Conservation (phyloP, 495 filamentous ascomycete genomes). For the Annulohypoxylon bovei region DNA sequence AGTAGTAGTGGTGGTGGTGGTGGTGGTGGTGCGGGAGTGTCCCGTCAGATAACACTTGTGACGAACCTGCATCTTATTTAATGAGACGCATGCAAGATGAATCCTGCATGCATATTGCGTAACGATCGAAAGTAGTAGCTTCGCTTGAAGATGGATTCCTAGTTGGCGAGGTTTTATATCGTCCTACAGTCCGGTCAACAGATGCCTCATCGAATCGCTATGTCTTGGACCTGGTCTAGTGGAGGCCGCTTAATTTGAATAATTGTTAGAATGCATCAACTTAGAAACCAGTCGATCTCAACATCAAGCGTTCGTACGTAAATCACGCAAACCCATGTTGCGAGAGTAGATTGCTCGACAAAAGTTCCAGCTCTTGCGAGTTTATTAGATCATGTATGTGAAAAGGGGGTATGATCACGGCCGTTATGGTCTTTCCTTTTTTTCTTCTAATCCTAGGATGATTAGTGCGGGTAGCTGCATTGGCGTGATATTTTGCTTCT, state of each 20-base stretch:
- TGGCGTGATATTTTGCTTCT: conserved; percentile 8
- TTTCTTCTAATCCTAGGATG: conserved; percentile 29
- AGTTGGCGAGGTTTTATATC: not conserved
- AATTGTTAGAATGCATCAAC: not conserved
- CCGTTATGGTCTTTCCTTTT: conserved; percentile 32
- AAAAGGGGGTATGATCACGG: conserved; percentile 8
- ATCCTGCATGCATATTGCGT: conserved; percentile 30
- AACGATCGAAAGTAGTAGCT: conserved; percentile 9
- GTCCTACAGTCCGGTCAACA: not conserved
- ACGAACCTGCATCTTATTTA: conserved; percentile 23
- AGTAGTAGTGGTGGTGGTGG: conserved; percentile 16
- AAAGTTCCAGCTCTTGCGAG: not conserved
- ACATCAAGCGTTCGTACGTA: not conserved
- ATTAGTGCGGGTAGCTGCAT: conserved; percentile 45
- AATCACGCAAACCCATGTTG: not conserved
- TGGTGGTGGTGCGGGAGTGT: conserved; percentile 30
- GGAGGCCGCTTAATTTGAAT: not conserved
- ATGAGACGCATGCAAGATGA: conserved; percentile 24
- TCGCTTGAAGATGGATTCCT: not conserved
- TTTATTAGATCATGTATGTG: conserved; percentile 6
- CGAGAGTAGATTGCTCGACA: not conserved
- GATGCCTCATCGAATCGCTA: conserved; percentile 2
- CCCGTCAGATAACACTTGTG: conserved; percentile 28
- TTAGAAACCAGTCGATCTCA: not conserved
- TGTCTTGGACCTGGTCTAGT: conserved; percentile 8